A percentile compares a stretch with the other conserved stretches of the same genome.
These are phyloP conservation scores for Beta lomatogona DNA, from an alignment of 179 eudicot genomes.

Conservation along the genomic window DNA sequence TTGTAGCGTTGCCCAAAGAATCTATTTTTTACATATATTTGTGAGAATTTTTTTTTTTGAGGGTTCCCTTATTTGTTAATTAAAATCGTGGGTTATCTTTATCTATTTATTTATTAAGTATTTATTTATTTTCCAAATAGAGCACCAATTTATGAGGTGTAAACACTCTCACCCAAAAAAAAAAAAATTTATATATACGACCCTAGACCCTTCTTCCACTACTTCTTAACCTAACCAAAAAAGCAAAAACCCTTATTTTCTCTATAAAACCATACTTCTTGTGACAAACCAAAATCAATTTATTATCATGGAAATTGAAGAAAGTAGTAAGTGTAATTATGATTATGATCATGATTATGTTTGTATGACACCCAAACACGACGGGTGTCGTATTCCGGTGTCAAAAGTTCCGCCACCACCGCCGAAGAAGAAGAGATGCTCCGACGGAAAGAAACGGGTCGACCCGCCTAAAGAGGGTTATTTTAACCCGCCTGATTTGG, in stretches of 20 bases:
- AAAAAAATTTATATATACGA: background rate
- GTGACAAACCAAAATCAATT: background rate
- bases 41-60: no score
- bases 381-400: conserved; percentile 38
- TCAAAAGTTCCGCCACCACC: conserved; percentile 57
- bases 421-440: conserved; percentile 50
- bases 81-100: no score
- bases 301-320: conserved; percentile 7
- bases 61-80: no score
- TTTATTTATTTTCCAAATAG: no score
- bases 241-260: background rate
- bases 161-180: background rate
- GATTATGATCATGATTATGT: conserved; percentile 9
- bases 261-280: background rate
- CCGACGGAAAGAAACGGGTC: conserved; percentile 10
- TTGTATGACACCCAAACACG: conserved; percentile 54
- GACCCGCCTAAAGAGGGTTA: conserved; percentile 47
- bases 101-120: no score
- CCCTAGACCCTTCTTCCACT: background rate
- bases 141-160: no score
- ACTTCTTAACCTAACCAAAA: background rate
- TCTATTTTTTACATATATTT: no score
- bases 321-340: background rate
- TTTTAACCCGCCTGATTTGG: conserved; percentile 55
- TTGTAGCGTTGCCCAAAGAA: no score